Conservation (phyloP, 2,329 filamentous ascomycete genomes). For the Myriosclerotinia curreyana region DNA sequence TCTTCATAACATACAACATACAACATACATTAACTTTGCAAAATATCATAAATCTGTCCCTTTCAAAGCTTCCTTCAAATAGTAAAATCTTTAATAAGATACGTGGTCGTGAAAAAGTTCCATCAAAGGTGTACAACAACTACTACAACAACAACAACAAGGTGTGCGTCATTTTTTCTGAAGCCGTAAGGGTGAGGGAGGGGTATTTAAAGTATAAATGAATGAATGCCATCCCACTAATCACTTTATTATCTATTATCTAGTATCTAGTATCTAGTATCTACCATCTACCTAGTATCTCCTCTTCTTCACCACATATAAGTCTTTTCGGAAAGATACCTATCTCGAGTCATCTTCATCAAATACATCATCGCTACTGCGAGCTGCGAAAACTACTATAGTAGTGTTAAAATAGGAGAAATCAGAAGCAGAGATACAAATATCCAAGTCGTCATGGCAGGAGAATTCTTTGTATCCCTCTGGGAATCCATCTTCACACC, state of each 20-base stretch:
- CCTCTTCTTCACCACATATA: neutral
- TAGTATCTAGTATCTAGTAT: neutral
- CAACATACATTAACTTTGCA: neutral
- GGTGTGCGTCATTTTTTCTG: constrained; percentile 21
- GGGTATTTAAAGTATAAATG: constrained; percentile 21
- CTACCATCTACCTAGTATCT: neutral
- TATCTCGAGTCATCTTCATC: neutral
- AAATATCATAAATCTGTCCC: constrained; percentile 14
- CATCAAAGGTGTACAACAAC: constrained; percentile 7
- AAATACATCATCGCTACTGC: neutral
- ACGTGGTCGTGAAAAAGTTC: constrained; percentile 18
- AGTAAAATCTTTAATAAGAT: constrained; percentile 6
- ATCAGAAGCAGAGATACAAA: neutral
- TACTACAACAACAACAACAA: too few relatives aligned
- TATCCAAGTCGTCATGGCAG: constrained; percentile 6
- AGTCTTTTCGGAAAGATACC: neutral
- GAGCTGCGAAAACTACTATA: constrained; percentile 6
- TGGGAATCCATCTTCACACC: constrained; percentile 94
- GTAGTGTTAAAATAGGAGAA: neutral
- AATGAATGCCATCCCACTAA: constrained; percentile 21
- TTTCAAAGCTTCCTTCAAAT: neutral
- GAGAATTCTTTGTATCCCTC: constrained; percentile 64
- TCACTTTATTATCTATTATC: constrained; percentile 7
- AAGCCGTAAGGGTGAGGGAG: constrained; percentile 20
- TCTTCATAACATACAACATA: neutral